These are phyloP conservation scores for Tulasnella sp. DNA, from an alignment of 768 basidiomycete genomes.

Conservation along the genomic window DNA sequence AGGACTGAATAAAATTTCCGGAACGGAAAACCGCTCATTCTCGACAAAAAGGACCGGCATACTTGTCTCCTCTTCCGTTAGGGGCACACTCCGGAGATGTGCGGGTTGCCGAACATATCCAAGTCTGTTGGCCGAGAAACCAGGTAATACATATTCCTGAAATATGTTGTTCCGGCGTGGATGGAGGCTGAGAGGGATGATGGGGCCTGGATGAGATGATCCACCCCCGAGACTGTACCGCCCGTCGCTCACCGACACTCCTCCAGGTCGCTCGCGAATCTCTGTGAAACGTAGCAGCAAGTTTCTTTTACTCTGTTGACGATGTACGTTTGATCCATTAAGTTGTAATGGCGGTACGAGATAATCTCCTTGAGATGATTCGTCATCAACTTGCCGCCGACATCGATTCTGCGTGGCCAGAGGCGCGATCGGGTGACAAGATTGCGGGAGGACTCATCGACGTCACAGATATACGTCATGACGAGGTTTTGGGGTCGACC, in stretches of 20 bases:
- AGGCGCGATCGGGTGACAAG: conserved; percentile 27
- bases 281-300: conserved; percentile 77
- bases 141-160: conserved; percentile 87
- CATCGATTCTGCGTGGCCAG: conserved; percentile 64
- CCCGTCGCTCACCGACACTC: conserved; percentile 61
- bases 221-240: not conserved
- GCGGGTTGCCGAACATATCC: conserved; percentile 49
- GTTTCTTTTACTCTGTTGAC: conserved; percentile 89
- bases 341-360: conserved; percentile 95
- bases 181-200: conserved; percentile 44
- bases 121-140: conserved; percentile 55
- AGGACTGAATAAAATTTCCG: conserved; percentile 89
- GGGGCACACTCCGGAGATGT: conserved; percentile 8
- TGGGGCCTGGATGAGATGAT: not conserved
- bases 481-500: conserved; percentile 27
- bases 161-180: conserved; percentile 64
- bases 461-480: conserved; percentile 28
- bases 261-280: conserved; percentile 70
- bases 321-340: conserved; percentile 95
- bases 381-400: conserved; percentile 92
- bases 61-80: conserved; percentile 30
- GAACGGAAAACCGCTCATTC: conserved; percentile 87
- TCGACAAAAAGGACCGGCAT: conserved; percentile 70
- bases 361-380: conserved; percentile 93
- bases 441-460: conserved; percentile 27